Base-by-base conservation (phyloP, 352 stramenopile species). In the Pythium aquatile region DNA sequence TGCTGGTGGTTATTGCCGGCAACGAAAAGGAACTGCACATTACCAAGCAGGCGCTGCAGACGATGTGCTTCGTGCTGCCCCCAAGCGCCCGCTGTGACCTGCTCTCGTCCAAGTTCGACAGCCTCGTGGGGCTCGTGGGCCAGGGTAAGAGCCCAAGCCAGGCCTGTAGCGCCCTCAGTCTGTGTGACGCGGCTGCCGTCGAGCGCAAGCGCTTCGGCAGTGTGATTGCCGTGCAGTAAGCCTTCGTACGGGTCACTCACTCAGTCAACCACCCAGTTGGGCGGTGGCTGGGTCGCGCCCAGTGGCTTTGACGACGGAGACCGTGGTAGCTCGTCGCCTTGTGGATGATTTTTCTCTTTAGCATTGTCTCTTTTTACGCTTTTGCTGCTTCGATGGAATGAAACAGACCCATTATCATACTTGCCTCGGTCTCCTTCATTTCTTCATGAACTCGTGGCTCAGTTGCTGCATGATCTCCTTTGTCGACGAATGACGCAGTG, bases 31-130 rank as follows among this genome's bases (percentile, higher is more conserved):
- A 77, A 46, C 63, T 92, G 33, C 79, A 72, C 16, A 63, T 91
- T 39, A 78, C 78, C 0, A 92, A 92, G 72, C 28, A 85, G 54
- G 83, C 81, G 29, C 69, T 95, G 24, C 76, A 91, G 65, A 88
- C 84, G 1, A 85, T 95, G 72, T 95, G 86, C 71, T 73, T 76
- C 8, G 75, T 91, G 39, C 64, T 95, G 13, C 86, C 84, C 5
- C 82, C 81, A 0, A 72, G 51, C 54, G 83, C 75, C 35, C 76
- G 72, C 40, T 90, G 83, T 60, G 83, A 91, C 55, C 64, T 81
- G 58, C 81, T 91, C 33, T 81, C 78, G 28, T 83, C 78, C 39
- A 89, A 92, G 66, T 95, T 95, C 29, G 86, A 95, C 56, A 74
- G 81, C 53, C 61, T 95, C 8, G 69, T 78, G n/a, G 53, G 75